Conservation (phyloP, 2,329 filamentous ascomycete species). For the Chaetomium strumarium region DNA sequence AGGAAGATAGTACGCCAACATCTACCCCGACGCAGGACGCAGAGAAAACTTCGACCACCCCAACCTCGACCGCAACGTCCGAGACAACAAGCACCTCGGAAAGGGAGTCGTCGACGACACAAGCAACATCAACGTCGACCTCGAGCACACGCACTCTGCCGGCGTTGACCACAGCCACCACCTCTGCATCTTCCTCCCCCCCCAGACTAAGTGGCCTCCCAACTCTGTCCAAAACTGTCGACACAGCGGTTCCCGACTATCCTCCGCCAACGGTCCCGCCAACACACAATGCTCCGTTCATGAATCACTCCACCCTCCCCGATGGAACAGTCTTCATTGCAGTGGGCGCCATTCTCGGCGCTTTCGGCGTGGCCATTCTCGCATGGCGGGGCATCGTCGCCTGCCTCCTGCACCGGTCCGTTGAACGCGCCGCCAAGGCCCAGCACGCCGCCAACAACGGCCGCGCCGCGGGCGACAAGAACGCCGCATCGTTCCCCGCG, state of each 20-base stretch:
- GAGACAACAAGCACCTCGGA: background rate
- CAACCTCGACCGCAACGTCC: background rate
- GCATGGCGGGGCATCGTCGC: conserved; percentile 84
- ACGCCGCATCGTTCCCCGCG: conserved; percentile 48
- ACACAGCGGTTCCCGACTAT: conserved; percentile 46
- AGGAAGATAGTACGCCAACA: background rate
- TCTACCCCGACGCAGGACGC: background rate
- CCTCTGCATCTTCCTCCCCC: background rate
- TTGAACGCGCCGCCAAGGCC: conserved; percentile 75
- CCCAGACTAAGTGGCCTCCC: conserved; percentile 33
- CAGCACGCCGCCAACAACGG: conserved; percentile 56
- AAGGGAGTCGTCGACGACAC: background rate
- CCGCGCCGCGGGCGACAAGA: conserved; percentile 46
- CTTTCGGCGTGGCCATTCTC: conserved; percentile 74
- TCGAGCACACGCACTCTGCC: background rate
- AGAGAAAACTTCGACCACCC: background rate
- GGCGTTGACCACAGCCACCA: conserved; percentile 18
- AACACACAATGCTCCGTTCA: conserved; percentile 79
- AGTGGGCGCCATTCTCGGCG: conserved; percentile 81
- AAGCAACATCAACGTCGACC: background rate
- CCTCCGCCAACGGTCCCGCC: conserved; percentile 74
- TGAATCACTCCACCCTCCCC: conserved; percentile 78
- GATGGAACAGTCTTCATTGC: conserved; percentile 96
- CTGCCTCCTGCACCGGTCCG: conserved; percentile 86
- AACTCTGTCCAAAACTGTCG: conserved; percentile 34